Conservation (phyloP, 2,329 filamentous ascomycete species). For the Epicoccum nigrum region DNA sequence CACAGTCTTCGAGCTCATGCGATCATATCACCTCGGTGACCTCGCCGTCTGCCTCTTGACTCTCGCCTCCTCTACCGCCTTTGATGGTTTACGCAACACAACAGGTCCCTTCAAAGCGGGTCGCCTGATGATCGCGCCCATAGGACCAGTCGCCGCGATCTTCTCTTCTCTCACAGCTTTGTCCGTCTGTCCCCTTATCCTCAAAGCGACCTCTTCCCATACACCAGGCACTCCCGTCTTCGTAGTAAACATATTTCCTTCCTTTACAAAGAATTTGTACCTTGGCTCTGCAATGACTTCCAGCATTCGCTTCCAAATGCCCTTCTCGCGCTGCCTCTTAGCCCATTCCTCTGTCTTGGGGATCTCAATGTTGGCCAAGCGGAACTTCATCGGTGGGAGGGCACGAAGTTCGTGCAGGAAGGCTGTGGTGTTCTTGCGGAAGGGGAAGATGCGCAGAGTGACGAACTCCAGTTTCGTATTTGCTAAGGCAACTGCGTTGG, state of each 20-base stretch:
- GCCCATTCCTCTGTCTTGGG: slow-evolving; percentile 31
- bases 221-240: slow-evolving; percentile 43
- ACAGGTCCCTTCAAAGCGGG: slow-evolving; percentile 7
- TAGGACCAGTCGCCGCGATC: neutral
- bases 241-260: slow-evolving; percentile 38
- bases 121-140: slow-evolving; percentile 2
- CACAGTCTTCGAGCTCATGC: neutral
- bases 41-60: slow-evolving; percentile 36
- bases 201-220: slow-evolving; percentile 42
- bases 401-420: slow-evolving; percentile 43
- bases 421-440: slow-evolving; percentile 37
- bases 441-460: slow-evolving; percentile 44
- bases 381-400: slow-evolving; percentile 30
- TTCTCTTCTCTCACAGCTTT: slow-evolving; percentile 6
- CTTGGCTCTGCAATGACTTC: slow-evolving; percentile 39
- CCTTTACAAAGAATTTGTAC: slow-evolving; percentile 46
- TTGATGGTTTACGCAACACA: slow-evolving; percentile 5
- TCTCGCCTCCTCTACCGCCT: slow-evolving; percentile 11
- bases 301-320: slow-evolving; percentile 20
- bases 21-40: neutral
- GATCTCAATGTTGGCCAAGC: slow-evolving; percentile 44
- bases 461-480: slow-evolving; percentile 44
- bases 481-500: slow-evolving; percentile 21
- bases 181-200: slow-evolving; percentile 37
- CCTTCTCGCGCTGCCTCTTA: slow-evolving; percentile 28